Percentiles rank a stretch among this genome's conserved stretches.
These are phyloP conservation scores for Phaeoacremonium minimum DNA, from an alignment of 2,329 filamentous ascomycete genomes.

Conservation along the genomic window DNA sequence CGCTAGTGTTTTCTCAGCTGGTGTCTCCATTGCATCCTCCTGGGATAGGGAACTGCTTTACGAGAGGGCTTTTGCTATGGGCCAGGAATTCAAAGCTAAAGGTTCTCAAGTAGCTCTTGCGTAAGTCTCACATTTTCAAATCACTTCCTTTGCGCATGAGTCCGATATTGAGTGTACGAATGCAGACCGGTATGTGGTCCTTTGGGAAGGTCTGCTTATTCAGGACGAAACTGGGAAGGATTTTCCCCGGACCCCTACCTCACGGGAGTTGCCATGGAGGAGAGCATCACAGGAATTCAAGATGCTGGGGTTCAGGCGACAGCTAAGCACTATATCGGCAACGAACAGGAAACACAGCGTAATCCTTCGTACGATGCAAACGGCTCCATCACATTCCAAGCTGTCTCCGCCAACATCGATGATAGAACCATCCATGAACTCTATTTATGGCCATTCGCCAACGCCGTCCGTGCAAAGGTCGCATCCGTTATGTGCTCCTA, in stretches of 20 bases:
- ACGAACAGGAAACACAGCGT: slow-evolving; percentile 59
- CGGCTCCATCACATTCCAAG: slow-evolving; percentile 59
- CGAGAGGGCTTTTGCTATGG: slow-evolving; percentile 42
- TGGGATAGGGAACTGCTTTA: slow-evolving; percentile 63
- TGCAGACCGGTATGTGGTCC: slow-evolving; percentile 4
- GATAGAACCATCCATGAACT: slow-evolving; percentile 69
- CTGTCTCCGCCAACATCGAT: slow-evolving; percentile 58
- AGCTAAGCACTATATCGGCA: slow-evolving; percentile 68
- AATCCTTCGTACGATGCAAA: slow-evolving; percentile 11
- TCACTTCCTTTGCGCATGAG: background rate
- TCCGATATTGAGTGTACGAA: background rate
- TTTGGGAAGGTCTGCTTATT: slow-evolving; percentile 31
- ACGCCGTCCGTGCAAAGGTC: slow-evolving; percentile 64
- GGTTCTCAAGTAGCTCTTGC: slow-evolving; percentile 69
- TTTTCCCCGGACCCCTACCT: slow-evolving; percentile 70
- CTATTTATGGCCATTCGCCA: slow-evolving; percentile 71
- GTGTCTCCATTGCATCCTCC: slow-evolving; percentile 64
- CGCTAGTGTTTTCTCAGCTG: slow-evolving; percentile 66
- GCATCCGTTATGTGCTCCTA: slow-evolving; percentile 61
- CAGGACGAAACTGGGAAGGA: slow-evolving; percentile 54
- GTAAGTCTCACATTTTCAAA: slow-evolving; percentile 32
- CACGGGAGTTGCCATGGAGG: slow-evolving; percentile 65
- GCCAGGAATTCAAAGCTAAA: slow-evolving; percentile 65
- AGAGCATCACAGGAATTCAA: slow-evolving; percentile 74
- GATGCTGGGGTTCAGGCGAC: slow-evolving; percentile 73